Base-by-base conservation (phyloP, 257 asterid species). In the Solanum ossicruentum region DNA sequence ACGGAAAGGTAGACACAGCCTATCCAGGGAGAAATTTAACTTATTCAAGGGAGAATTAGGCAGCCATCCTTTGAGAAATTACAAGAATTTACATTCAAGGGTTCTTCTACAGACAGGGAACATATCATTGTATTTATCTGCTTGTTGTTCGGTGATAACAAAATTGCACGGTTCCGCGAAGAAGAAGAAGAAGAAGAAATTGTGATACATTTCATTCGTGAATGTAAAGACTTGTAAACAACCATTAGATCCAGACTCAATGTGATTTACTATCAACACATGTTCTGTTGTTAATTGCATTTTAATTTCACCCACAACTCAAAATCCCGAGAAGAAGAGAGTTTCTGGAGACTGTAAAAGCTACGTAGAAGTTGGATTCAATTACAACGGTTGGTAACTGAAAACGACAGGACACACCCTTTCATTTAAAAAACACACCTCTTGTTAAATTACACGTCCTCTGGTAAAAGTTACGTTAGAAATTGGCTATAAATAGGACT, bases 81-180 rank as follows among this genome's bases (percentile, higher is more conserved):
- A 67, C 75, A 32, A 67, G 49, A 12, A 67, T 67, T 67, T 17
- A 15, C 17, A 32, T 2, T 15, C 49, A 17, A 10, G 99, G 98
- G 85, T 96, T 96, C 89, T 96, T 96, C 94, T 91, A 96, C 95
- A 73, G 41, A 36, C 41, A 36, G 41, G 41, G 41, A 36, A 94
- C 11, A 91, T 88, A 45, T 94, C 97, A 8, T 85, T 86, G 0
- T 89, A 85, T 13, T 84, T 96, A 3, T 86, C 15, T 21, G 80
- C 88, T 28, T 89, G 89, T 78, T 88, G 52, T 87, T 88, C 63
- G 71, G 94, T 16, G 47, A 43, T 43, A 43, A 43, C 47, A 43
- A 8, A 43, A 43, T 45, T 54, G 20, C 58, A 6, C 20, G 20
- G 58, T 15, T 54, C n/a, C 4, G 60, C 16, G 60, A 55, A 16